Evolutionary conservation across 257 asterid genomes (phyloP), one percentile per base, ranked within the genome.

Genomic region (Lithospermum erythrorhizon): DNA sequence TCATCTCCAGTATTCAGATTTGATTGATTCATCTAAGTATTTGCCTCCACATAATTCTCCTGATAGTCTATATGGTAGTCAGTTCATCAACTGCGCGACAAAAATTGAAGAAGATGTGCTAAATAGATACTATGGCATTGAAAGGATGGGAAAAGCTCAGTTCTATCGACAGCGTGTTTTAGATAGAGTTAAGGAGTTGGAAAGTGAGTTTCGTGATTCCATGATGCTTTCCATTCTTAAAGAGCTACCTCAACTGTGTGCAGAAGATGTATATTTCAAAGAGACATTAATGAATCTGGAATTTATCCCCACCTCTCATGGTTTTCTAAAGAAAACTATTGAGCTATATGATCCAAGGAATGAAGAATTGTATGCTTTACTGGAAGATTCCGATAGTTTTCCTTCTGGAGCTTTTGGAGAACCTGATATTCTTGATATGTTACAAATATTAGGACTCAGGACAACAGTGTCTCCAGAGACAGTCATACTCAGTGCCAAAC

Each of bases 371-470:
- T 82, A 70, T 81, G 94, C 87, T 65, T 76, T 90, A 72, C 84
- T 90, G 62, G 94, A 85, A 69, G 94, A 90, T 74, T 72, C 83
- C 69, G 98, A 85, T 71, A 69, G 76, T 74, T 90, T 90, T 72
- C 98, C 98, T 6, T 76, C 62, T 69, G 83, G 86, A 41, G 70
- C 67, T 70, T 90, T 87, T 70, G 72, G 69, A 69, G 95, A 85
- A 72, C 62, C 82, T 49, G 82, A 70, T 66, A 72, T 82, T 72
- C 71, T 90, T 62, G 98, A 87, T 68, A 87, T 87, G 88, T 75
- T 90, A 74, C 95, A 81, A 63, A 80, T 89, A 71, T 76, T 90
- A 84, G 98, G 98, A 70, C 96, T 90, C 56, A 87, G 84, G 76
- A 82, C 87, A 73, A 72, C 86, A 54, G 96, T 81, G 51, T 82